Evolutionary conservation across 148 eudicot genomes (phyloP).

Genomic region (Pharnaceum exiguum): DNA sequence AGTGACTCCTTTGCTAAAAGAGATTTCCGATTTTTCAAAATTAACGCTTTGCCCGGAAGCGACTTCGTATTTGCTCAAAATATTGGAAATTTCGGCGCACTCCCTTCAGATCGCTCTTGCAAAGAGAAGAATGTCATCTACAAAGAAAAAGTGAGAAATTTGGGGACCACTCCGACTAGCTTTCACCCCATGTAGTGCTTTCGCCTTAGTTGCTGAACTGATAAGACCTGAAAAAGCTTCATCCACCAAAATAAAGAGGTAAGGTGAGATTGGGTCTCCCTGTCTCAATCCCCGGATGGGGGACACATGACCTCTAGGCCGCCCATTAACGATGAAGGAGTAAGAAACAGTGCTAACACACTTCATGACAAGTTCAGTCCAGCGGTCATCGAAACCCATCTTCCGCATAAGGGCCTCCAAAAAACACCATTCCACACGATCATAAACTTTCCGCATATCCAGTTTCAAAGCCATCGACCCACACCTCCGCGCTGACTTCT

Average conservation of each 20-base stretch:
- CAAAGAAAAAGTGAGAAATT: not conserved
- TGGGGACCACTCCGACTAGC: not conserved
- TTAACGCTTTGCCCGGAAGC: not conserved
- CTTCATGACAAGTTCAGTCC: not conserved
- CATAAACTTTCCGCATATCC: not conserved
- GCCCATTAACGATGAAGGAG: not conserved
- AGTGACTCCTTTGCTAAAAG: not conserved
- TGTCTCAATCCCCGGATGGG: not conserved
- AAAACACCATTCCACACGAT: not conserved
- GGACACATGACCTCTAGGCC: not conserved
- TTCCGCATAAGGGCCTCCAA: not conserved
- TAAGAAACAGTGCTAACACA: not conserved
- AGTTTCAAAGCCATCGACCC: not conserved
- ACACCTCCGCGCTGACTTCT: not conserved
- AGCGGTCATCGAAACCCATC: not conserved
- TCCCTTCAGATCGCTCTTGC: not conserved
- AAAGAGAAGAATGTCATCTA: not conserved
- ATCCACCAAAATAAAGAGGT: not conserved
- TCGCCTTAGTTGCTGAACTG: not conserved
- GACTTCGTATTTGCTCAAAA: not conserved
- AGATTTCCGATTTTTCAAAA: not conserved
- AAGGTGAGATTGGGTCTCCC: not conserved
- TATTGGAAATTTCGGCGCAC: not conserved
- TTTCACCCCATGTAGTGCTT: not conserved
- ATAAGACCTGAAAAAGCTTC: not conserved